Evolutionary conservation across 2,329 filamentous ascomycete species (phyloP).

Genomic region (Verticillium isaacii): DNA sequence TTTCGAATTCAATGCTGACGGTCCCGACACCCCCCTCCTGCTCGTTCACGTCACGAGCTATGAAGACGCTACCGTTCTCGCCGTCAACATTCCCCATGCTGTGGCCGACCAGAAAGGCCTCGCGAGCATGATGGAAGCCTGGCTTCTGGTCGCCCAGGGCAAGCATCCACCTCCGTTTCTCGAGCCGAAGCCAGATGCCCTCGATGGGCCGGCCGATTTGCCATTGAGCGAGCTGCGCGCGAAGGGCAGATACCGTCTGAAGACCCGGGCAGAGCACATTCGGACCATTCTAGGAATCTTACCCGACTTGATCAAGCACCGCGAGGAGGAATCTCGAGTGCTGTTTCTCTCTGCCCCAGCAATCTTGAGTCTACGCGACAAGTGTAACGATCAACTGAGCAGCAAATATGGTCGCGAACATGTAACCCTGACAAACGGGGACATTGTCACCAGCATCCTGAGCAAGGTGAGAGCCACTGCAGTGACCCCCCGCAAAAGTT

Average conservation of each 20-base stretch:
- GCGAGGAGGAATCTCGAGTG: conserved; percentile 5
- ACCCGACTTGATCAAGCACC: conserved; percentile 7
- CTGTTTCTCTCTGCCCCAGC: conserved; percentile 2
- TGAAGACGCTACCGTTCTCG: conserved; percentile 12
- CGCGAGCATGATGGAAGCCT: conserved; percentile 14
- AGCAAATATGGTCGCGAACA: conserved; percentile 3
- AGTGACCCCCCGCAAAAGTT: too few species aligned
- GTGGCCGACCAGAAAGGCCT: conserved; percentile 15
- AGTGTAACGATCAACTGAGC: conserved; percentile 3
- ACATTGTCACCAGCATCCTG: conserved; percentile 3
- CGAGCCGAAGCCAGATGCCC: neutral
- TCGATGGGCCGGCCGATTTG: conserved; percentile 9
- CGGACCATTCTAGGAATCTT: conserved; percentile 4
- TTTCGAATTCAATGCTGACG: conserved; percentile 6
- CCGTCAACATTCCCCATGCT: conserved; percentile 15
- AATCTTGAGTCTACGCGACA: conserved; percentile 5
- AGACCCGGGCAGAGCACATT: neutral
- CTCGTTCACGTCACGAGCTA: conserved; percentile 16
- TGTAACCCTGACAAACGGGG: conserved; percentile 2
- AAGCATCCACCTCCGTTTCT: conserved; percentile 11
- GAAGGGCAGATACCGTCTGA: conserved; percentile 3
- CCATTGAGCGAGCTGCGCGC: conserved; percentile 5
- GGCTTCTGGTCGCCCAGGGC: conserved; percentile 13
- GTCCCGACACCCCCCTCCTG: conserved; percentile 13
- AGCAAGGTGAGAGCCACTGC: neutral